phyloP scores from a whole-genome alignment of 176 grass and related monocot species.

The Miscanthus lutarioriparius region DNA sequence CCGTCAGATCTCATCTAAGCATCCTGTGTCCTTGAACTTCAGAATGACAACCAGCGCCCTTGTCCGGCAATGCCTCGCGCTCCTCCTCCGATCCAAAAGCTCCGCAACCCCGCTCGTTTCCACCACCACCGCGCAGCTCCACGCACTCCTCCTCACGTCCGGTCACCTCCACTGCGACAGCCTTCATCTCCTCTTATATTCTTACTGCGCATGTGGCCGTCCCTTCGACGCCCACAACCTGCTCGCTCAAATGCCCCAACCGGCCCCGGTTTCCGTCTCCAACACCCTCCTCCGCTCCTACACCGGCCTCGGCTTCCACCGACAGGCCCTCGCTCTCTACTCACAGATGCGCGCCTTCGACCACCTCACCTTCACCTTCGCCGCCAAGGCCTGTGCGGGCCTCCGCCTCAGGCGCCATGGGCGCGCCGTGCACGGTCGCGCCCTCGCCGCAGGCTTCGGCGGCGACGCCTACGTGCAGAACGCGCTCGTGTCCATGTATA shows the following conservation, averaged over 20 bases:
- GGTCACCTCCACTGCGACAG: conserved; percentile 27
- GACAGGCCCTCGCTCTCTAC: conserved; percentile 50
- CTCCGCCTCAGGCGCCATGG: conserved; percentile 36
- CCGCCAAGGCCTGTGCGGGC: conserved; percentile 55
- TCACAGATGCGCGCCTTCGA: conserved; percentile 52
- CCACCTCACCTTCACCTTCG: conserved; percentile 69
- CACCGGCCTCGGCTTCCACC: conserved; percentile 27
- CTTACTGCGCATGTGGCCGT: conserved; percentile 21
- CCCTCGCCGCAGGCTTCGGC: conserved; percentile 48
- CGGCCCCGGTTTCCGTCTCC: conserved; percentile 16
- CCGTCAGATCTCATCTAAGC: neutral
- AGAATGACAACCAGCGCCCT: conserved; percentile 27
- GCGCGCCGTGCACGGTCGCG: conserved; percentile 46
- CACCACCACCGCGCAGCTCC: conserved; percentile 34
- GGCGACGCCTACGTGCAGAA: conserved; percentile 65
- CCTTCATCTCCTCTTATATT: conserved; percentile 13
- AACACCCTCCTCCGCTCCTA: conserved; percentile 66
- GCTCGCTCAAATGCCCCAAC: conserved; percentile 49
- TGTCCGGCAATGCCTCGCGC: conserved; percentile 46
- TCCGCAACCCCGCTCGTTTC: conserved; percentile 27
- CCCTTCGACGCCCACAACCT: conserved; percentile 42
- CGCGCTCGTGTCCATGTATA: conserved; percentile 57
- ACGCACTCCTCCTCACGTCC: conserved; percentile 53
- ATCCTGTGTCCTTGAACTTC: neutral
- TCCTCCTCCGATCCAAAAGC: conserved; percentile 47